Evolutionary conservation across 2,329 filamentous ascomycete genomes (phyloP), one percentile per base, ranked within the genome.

Genomic region (Zelopaecilomyces penicillatus): DNA sequence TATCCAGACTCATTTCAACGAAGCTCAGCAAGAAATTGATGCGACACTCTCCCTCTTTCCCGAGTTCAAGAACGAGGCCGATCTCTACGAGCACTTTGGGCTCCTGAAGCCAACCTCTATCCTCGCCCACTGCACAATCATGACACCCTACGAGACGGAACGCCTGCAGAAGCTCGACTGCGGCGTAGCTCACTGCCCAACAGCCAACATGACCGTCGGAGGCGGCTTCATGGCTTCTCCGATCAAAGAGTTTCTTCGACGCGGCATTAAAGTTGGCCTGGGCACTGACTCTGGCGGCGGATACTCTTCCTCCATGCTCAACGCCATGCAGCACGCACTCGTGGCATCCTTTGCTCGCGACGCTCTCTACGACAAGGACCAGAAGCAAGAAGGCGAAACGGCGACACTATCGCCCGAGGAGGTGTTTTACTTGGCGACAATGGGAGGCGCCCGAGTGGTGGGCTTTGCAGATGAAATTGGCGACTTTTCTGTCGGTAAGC

Each of bases 1-100:
- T 0, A 74, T 85, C 30, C 80, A 85, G 60, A 83, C 80, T 3
- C 81, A 84, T 57, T 83, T 84, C 64, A 78, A 82, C 58, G 80
- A 84, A 55, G 78, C 80, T 0, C 65, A 70, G 52, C 73, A 80
- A 47, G 80, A 84, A 57, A 76, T 81, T 43, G 51, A 64, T 2
- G 70, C 72, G 19, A 83, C 80, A 0, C 61, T 59, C 6, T 57
- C 66, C 1, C 61, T 84, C 3, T 83, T 82, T 52, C 77, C 78
- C 0, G 58, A 67, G 1, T 78, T 78, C 41, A 52, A 55, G 2
- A 77, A 68, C 43, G 80, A 84, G 57, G 75, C 70, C 0, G 77
- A 82, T 43, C 63, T 85, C 4, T 85, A 84, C 53, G 62, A 67
- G 7, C 57, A 67, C 50, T 80, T 72, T 47, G 70, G 70, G 0